Conservation (phyloP, 345 rosid species). For the Camelina sativa region DNA sequence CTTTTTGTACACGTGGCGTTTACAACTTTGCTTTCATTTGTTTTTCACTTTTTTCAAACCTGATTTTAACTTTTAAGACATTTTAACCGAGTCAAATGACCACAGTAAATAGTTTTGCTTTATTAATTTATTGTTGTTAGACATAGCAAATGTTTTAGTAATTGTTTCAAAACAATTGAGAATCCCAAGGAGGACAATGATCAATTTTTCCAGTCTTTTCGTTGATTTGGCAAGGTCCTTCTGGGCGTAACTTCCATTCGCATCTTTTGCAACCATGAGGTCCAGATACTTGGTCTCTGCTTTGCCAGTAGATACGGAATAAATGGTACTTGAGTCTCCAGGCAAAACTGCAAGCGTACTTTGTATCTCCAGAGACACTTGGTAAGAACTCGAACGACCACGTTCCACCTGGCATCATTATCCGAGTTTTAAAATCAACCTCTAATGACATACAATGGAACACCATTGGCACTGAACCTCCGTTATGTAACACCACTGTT, state of each 20-base stretch:
- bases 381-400: conserved; percentile 8
- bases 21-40: neutral
- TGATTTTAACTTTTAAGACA: too few species aligned
- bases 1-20: conserved; percentile 34
- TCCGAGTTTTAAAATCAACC: neutral
- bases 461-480: neutral
- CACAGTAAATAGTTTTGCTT: too few species aligned
- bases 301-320: neutral
- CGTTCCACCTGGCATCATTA: conserved; percentile 3
- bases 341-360: neutral
- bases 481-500: conserved; percentile 23
- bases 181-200: conserved; percentile 6
- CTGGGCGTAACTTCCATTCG: neutral
- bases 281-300: neutral
- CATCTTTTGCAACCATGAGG: neutral
- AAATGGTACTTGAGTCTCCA: conserved; percentile 5
- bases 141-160: too few species aligned
- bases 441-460: conserved; percentile 20
- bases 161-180: neutral
- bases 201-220: neutral
- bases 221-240: conserved; percentile 2
- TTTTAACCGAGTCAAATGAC: too few species aligned
- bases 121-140: too few species aligned
- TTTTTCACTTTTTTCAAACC: neutral
- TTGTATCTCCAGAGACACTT: conserved; percentile 3